Base-by-base conservation (phyloP, 306 rosid species). In the Malus sylvestris region DNA sequence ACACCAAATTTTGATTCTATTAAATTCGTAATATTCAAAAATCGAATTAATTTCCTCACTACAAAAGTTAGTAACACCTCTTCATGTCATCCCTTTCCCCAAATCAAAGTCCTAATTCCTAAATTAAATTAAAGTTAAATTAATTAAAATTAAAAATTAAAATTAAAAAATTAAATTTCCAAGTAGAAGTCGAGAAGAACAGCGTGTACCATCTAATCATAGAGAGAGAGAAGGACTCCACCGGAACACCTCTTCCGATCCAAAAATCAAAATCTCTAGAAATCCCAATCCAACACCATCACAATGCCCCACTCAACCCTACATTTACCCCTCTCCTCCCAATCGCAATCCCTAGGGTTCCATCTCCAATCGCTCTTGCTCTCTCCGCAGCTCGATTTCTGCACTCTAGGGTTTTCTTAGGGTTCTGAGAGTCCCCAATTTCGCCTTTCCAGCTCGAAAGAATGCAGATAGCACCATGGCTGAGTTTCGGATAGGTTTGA, bases 381-480 rank as follows among this genome's bases (percentile, higher is more conserved):
- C 7, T 59, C 64, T 22, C 64, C 16, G 16, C 15, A 10, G 30
- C 64, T 22, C 11, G n/a, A 16, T 61, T 27, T 32, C 32, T 20
- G 44, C 6, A 30, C 19, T 64, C 18, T 35, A 32, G 70, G 71
- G 46, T 80, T 80, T 22, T 46, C 18, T 27, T 61, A 61, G 29
- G 29, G 4, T 46, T 12, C 27, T 8, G 12, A 29, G 13, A 42
- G 44, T 18, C 14, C 35, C 25, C 15, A 44, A 74, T 33, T 66
- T 18, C 29, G 55, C 23, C 20, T 35, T 23, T 45, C 10, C 15
- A 15, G 55, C 20, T 22, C 4, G 25, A 82, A 86, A 75, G 84
- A 91, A 91, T 88, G 96, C 90, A 58, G 90, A 85, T 68, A 52
- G 67, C 38, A 52, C 45, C 67, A 81, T 87, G 88, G 75, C 66